Conservation (phyloP, 352 stramenopile genomes). For the Vaucheria bursata region DNA sequence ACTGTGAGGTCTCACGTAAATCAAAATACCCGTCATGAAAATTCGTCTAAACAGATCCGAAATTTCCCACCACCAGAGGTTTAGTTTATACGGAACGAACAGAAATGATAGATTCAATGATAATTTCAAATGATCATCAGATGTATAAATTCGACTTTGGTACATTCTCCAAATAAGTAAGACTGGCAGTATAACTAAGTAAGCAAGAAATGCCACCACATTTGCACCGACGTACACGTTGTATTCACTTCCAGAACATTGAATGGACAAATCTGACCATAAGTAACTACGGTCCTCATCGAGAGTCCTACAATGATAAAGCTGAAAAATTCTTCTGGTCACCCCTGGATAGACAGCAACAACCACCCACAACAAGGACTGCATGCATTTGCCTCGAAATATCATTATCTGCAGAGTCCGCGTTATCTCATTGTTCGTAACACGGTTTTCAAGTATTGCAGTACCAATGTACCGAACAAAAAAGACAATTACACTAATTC, state of each 20-base stretch:
- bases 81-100: conserved; percentile 8
- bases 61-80: conserved; percentile 25
- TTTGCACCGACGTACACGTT: background rate
- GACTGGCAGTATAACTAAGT: background rate
- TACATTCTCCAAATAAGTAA: background rate
- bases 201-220: conserved; percentile 1
- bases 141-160: background rate
- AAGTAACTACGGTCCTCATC: background rate
- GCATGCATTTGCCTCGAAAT: background rate
- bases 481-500: no score
- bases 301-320: background rate
- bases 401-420: background rate
- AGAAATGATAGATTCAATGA: conserved; percentile 19
- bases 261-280: background rate
- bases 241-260: background rate
- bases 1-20: conserved; percentile 13
- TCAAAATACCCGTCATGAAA: conserved; percentile 25
- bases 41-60: conserved; percentile 12
- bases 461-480: no score
- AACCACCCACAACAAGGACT: background rate
- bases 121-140: background rate
- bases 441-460: no score
- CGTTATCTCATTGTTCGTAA: no score
- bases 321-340: background rate
- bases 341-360: conserved; percentile 8